Base-by-base conservation (phyloP, 768 basidiomycete species). In the Lentinula lateritia region DNA sequence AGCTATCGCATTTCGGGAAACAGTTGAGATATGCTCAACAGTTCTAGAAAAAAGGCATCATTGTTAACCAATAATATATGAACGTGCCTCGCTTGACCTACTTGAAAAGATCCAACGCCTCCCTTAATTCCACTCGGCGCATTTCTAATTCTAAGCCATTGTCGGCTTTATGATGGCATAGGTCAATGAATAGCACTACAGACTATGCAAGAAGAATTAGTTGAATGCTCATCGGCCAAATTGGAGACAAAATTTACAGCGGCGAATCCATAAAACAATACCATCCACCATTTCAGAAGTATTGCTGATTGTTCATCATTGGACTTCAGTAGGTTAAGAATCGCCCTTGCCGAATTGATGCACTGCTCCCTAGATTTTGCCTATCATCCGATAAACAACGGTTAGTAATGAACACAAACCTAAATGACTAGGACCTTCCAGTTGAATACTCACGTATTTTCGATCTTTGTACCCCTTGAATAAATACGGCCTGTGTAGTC, bases 141-240 rank as follows among this genome's bases (percentile, higher is more conserved):
- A 61, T 55, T 35, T 66, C 64, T 38, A 66, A 61, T 13, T 66
- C 66, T 35, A 50, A 41, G 2, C 58, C 35, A n/a, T 62, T 58
- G 15, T 66, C 66, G 9, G 64, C 62, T 35, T 67, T 65, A 10
- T 61, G 58, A 38, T 69, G 64, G 32, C 69, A 71, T 12, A 71
- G 39, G 57, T 71, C 70, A 16, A 68, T 67, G 50, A 71, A 71
- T 16, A 71, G 61, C 15, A 71, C 68, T 8, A 71, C 66, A 20
- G 65, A 62, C 69, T 70, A 59, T 41, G 36, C n/a, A 61, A 42
- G 39, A 39, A 3, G 50, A 7, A 32, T 36, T 34, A 23, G 20
- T 13, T n/a, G 15, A 38, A 7, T 28, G 12, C 34, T 16, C 0
- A 32, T 23, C 4, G 3, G 15, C 32, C 20, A 8, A 50, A 34